phyloP scores from a whole-genome alignment of 2,329 filamentous ascomycete species.

The Colletotrichum cuscutae region DNA sequence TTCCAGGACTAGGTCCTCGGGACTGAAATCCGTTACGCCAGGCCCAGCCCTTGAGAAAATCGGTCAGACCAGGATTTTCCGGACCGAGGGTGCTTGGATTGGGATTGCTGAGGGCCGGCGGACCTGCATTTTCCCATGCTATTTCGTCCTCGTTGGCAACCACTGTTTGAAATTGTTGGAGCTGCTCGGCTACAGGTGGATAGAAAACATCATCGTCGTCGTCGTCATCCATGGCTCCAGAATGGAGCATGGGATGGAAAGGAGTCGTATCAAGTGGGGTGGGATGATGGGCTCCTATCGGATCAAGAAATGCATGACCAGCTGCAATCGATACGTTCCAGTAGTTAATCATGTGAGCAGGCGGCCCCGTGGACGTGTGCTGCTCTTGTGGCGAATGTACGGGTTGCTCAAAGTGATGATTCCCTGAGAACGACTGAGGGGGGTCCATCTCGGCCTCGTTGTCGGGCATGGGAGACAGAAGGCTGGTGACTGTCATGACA shows the following conservation, averaged over 20 bases:
- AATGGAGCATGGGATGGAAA: slow-evolving; percentile 31
- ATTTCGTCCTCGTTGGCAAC: slow-evolving; percentile 22
- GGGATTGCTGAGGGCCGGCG: slow-evolving; percentile 36
- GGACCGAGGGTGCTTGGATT: slow-evolving; percentile 53
- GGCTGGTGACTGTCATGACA: slow-evolving; percentile 28
- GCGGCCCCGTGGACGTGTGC: slow-evolving; percentile 9
- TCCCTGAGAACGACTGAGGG: slow-evolving; percentile 2
- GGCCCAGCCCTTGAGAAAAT: slow-evolving; percentile 64
- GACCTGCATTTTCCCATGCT: slow-evolving; percentile 24
- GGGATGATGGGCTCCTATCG: slow-evolving; percentile 15
- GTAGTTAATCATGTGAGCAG: slow-evolving; percentile 20
- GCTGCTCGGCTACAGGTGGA: slow-evolving; percentile 16
- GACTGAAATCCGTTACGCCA: slow-evolving; percentile 38
- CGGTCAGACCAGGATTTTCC: slow-evolving; percentile 59
- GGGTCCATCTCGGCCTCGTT: neutral
- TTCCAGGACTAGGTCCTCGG: slow-evolving; percentile 40
- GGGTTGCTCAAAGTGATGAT: neutral
- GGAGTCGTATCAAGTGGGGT: slow-evolving; percentile 28
- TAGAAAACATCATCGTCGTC: slow-evolving; percentile 14
- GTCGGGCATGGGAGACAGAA: slow-evolving; percentile 21
- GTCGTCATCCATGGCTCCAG: slow-evolving; percentile 22
- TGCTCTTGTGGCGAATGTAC: neutral
- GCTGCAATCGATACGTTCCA: slow-evolving; percentile 16
- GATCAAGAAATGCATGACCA: slow-evolving; percentile 12
- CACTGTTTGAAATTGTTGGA: slow-evolving; percentile 22